Base-by-base conservation (phyloP, 805 yeast genomes). In the Ogataea neopini region DNA sequence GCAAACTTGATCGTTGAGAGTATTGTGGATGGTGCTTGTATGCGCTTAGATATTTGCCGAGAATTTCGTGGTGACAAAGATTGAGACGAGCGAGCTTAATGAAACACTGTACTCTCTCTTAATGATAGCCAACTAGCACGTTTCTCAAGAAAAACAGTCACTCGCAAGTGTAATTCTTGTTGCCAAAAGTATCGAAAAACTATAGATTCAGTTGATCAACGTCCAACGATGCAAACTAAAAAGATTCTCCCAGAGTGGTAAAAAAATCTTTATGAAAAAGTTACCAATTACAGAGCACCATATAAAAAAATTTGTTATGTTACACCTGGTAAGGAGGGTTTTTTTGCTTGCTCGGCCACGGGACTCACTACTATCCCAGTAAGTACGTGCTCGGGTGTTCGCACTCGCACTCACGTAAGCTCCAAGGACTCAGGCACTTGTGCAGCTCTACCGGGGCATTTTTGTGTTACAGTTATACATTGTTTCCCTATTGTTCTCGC, bases 241-340 rank as follows among this genome's bases (percentile, higher is more conserved):
- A 34, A 34, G 20, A 17, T 34, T 34, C 37, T 34, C 37, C 37
- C 20, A 34, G 37, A 34, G 17, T 34, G 37, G 37, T 34, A 34
- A 34, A 36, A 36, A 22, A 36, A 39, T 3, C 25, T 14, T 39
- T 4, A 14, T 9, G 15, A 25, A 39, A 39, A 37, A 37, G 33
- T 43, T 43, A 36, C 46, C 46, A 43, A 43, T 43, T 43, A 43
- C 46, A 43, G 46, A 35, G 41, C 46, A 43, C 46, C 46, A 43
- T 43, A 43, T 43, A 43, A 36, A 43, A 43, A 43, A 35, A 34
- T 18, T 18, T 32, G 18, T 14, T 34, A 17, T 18, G 20, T 13
- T 34, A 34, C 37, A 34, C 20, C n/a, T 30, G 34, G 17, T 28
- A 28, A 17, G 18, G 36, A 32, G 36, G 18, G 36, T 6, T 17